Evolutionary conservation across 2,329 filamentous ascomycete species (phyloP), one percentile per base, ranked within the genome.

Genomic region (Delphinella strobiligena): DNA sequence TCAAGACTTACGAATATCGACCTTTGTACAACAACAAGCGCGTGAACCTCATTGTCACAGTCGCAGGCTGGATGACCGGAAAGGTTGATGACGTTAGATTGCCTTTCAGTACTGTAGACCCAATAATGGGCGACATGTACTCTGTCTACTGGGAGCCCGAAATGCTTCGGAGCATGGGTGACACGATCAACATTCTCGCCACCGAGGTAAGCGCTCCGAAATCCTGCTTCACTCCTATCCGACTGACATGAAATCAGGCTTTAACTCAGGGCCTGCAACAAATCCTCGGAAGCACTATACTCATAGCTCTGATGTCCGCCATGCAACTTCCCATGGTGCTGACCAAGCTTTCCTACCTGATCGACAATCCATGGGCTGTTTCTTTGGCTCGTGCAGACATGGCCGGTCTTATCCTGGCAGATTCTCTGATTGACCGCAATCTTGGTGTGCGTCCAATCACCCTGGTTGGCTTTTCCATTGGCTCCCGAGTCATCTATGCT

Each of bases 291-390:
- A 91, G 78, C 54, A 96, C 91, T 0, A 80, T 98, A 38, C 68
- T 98, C 12, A 77, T 88, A 38, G 77, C 81, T 49, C 68, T 98
- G 22, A 96, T 98, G 89, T 82, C 88, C 31, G 87, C 88, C 24
- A 68, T 98, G 37, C 86, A 93, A 58, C 66, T 95, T n/a, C 91
- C 91, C 2, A 75, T 98, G 31, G 80, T 95, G 19, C 67, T 98
- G 33, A 88, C 89, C 0, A 98, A 98, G 58, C 74, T 98, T 8
- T 78, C 89, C 1, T 98, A 98, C 55, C 72, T 98, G 15, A 95
- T 98, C 49, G 91, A 98, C 61, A 98, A 98, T 54, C 91, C 91
- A 0, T 98, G 91, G 91, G 86, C 82, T 18, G 88, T 95, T n/a
- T 96, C 91, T 1, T 74, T 94, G 36, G 86, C 91, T 52, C 78